Percentiles rank a stretch among this genome's conserved stretches.
These are phyloP conservation scores for Globisporangium ultimum DNA, from an alignment of 352 stramenopile genomes.

Conservation along the genomic window DNA sequence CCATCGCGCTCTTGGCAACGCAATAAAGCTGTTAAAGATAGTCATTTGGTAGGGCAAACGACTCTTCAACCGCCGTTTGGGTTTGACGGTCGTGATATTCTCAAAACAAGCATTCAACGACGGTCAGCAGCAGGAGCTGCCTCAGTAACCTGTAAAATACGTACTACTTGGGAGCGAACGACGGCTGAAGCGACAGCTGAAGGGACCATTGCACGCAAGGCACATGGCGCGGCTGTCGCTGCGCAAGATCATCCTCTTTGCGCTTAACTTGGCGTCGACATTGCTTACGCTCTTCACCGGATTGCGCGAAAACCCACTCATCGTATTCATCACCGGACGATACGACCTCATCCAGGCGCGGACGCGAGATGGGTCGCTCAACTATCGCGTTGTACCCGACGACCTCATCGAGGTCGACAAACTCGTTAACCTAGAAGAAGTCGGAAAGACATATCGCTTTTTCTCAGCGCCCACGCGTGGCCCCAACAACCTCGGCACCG, in stretches of 20 bases:
- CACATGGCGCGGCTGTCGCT: slow-evolving; percentile 3
- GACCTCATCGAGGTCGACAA: slow-evolving; percentile 2
- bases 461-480: slow-evolving; percentile 35
- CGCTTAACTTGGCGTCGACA: slow-evolving; percentile 40
- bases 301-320: slow-evolving; percentile 50
- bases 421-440: not conserved
- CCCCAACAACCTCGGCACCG: slow-evolving; percentile 26
- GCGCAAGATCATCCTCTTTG: slow-evolving; percentile 18
- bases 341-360: slow-evolving; percentile 44
- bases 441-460: slow-evolving; percentile 30
- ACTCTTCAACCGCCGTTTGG: too few species aligned
- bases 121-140: too few species aligned
- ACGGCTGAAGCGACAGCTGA: not conserved
- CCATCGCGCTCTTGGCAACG: not conserved
- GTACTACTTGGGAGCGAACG: too few species aligned
- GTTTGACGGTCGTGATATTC: too few species aligned
- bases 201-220: not conserved
- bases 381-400: slow-evolving; percentile 7
- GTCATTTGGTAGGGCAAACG: not conserved
- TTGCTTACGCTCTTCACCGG: slow-evolving; percentile 46
- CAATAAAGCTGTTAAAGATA: not conserved
- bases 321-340: slow-evolving; percentile 34
- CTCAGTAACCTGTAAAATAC: too few species aligned
- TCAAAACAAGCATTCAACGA: too few species aligned
- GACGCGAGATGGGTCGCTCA: slow-evolving; percentile 13